Evolutionary conservation across 2,329 filamentous ascomycete genomes (phyloP), one percentile per base, ranked within the genome.

Genomic region (Pseudogymnoascus destructans): DNA sequence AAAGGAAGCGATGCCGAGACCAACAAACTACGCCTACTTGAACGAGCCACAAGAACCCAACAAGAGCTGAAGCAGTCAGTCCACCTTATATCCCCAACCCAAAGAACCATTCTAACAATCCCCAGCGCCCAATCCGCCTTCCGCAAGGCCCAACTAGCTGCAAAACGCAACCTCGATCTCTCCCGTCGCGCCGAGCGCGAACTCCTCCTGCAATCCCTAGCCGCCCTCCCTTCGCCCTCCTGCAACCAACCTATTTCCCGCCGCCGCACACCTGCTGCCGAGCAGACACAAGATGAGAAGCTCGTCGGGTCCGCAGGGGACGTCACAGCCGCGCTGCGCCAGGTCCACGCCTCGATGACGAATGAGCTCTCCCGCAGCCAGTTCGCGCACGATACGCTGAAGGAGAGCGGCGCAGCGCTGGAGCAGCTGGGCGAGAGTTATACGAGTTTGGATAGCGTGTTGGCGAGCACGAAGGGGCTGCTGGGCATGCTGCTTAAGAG

Each of bases 361-460:
- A 78, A 82, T 3, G 91, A 96, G 75, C 80, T 98, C 6, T 82
- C 85, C 52, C 85, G 89, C 60, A 95, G 89, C 64, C 85, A 88
- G 66, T 97, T 95, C 69, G 92, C 92, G 15, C 86, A 93, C 66
- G 86, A 95, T 70, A 95, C 90, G 1, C 78, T 98, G 65, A 84
- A 85, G 61, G 85, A 93, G 73, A 91, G 86, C 1, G 92, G 88
- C 5, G 85, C 83, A 8, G 89, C 91, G 9, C 79, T 98, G n/a
- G 79, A 80, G 57, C 82, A 88, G 62, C 79, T 98, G 1, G 82
- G 86, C 3, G 86, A 95, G 66, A 86, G 82, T 35, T 98, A 98
- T 73, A 82, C 78, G 17, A 82, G 83, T 55, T 80, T 97, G 4
- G 89, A 92, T 65, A 80, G 81, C 10, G 79, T 96, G 68, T 77